phyloP scores from a whole-genome alignment of 1,139 yeast genomes.

The Eremothecium coryli region DNA sequence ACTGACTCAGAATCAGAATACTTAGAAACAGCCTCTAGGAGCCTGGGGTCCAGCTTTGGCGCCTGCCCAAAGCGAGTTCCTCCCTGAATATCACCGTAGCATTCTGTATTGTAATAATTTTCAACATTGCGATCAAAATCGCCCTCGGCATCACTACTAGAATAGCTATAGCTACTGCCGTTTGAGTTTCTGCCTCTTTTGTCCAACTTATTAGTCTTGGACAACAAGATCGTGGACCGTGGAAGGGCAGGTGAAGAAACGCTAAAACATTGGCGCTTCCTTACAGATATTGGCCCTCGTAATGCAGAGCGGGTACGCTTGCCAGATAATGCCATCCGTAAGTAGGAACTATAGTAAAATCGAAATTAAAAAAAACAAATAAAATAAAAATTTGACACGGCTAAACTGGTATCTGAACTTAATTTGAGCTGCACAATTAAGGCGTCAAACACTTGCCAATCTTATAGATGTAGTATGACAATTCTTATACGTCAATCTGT shows the following conservation, averaged over 20 bases:
- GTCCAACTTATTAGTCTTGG: not conserved
- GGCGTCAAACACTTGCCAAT: conserved; percentile 28
- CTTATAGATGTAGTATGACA: not conserved
- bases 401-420: not conserved
- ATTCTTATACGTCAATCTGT: too few species aligned
- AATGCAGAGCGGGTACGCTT: conserved; percentile 19
- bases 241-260: conserved; percentile 1
- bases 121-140: conserved; percentile 2
- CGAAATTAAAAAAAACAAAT: conserved; percentile 7
- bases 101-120: not conserved
- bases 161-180: not conserved
- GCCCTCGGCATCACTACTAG: not conserved
- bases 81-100: not conserved
- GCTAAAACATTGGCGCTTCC: conserved; percentile 3
- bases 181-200: not conserved
- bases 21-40: conserved; percentile 14
- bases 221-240: conserved; percentile 8
- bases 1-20: conserved; percentile 14
- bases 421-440: conserved; percentile 34
- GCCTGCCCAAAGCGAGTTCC: not conserved
- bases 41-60: conserved; percentile 10
- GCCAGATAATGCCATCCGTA: conserved; percentile 16
- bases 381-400: not conserved
- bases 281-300: conserved; percentile 5
- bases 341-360: not conserved